Conservation (phyloP, 306 rosid species). For the Castanopsis chinensis region DNA sequence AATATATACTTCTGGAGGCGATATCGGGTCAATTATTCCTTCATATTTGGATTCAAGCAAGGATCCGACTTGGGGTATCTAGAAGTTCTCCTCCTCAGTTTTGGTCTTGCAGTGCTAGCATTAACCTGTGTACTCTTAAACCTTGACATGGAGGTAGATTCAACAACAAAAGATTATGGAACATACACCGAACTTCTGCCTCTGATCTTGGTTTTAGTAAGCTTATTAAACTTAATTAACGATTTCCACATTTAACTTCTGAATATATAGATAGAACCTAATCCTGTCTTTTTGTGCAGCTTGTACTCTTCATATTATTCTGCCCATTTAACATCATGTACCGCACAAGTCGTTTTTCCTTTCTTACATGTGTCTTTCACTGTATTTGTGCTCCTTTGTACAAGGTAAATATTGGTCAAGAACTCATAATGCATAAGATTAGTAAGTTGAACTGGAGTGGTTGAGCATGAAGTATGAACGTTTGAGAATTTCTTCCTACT, state of each 20-base stretch:
- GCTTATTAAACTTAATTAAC: slow-evolving; percentile 1
- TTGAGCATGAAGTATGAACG: neutral
- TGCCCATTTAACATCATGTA: slow-evolving; percentile 61
- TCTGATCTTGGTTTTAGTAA: slow-evolving; percentile 52
- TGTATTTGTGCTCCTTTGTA: slow-evolving; percentile 60
- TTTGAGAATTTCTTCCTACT: neutral
- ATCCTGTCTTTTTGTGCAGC: slow-evolving; percentile 27
- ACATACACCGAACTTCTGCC: slow-evolving; percentile 65
- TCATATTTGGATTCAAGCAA: slow-evolving; percentile 75
- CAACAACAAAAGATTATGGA: slow-evolving; percentile 38
- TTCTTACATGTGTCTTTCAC: slow-evolving; percentile 48
- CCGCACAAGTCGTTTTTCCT: slow-evolving; percentile 61
- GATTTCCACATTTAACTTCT: neutral
- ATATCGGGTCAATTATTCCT: slow-evolving; percentile 60
- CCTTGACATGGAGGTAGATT: slow-evolving; percentile 50
- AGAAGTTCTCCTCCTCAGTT: slow-evolving; percentile 50
- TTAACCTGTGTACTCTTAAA: slow-evolving; percentile 58
- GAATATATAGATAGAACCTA: neutral
- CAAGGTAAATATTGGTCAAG: slow-evolving; percentile 35
- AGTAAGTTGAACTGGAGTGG: too few relatives aligned
- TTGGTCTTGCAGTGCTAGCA: slow-evolving; percentile 47
- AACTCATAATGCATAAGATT: neutral
- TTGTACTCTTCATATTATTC: slow-evolving; percentile 29
- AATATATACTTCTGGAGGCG: slow-evolving; percentile 58
- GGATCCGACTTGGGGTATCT: slow-evolving; percentile 57